Percentiles rank a stretch among this genome's conserved stretches.
Conservation (phyloP, 75 land plant species). For the Cunninghamia lanceolata region DNA sequence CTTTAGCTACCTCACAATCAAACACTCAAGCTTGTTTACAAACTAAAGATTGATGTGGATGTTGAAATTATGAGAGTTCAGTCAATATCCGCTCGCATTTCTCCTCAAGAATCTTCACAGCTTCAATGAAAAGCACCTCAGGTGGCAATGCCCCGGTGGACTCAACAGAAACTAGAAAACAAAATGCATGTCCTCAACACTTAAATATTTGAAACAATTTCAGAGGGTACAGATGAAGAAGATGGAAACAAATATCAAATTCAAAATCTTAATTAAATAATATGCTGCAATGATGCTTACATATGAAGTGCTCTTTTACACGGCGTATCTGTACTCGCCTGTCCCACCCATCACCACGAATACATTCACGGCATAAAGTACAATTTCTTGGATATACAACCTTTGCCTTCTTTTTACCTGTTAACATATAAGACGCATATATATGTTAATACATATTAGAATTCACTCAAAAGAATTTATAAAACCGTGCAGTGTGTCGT, state of each 20-base stretch:
- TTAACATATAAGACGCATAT: not conserved
- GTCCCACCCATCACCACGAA: slow-evolving; percentile 72
- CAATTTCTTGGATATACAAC: slow-evolving; percentile 78
- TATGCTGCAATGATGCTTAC: slow-evolving; percentile 41
- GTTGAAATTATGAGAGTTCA: slow-evolving; percentile 54
- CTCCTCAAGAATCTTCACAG: slow-evolving; percentile 81
- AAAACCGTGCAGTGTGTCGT: not conserved
- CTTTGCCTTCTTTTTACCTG: slow-evolving; percentile 63
- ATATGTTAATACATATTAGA: not conserved
- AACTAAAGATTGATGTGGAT: not conserved
- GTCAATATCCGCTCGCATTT: slow-evolving; percentile 78
- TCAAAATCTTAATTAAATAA: not conserved
- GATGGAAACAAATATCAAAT: not conserved
- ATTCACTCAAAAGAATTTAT: not conserved
- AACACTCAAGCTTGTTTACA: not conserved
- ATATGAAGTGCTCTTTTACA: slow-evolving; percentile 87
- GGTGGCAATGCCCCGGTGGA: slow-evolving; percentile 86
- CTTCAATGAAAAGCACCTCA: slow-evolving; percentile 74
- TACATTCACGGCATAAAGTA: slow-evolving; percentile 92
- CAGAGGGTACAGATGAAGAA: not conserved
- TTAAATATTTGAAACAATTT: not conserved
- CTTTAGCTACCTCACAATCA: not conserved
- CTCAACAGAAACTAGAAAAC: slow-evolving; percentile 70
- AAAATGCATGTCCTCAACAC: not conserved
- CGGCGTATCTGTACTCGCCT: slow-evolving; percentile 66